Conservation (phyloP, 495 filamentous ascomycete genomes). For the Neurospora sp. region DNA sequence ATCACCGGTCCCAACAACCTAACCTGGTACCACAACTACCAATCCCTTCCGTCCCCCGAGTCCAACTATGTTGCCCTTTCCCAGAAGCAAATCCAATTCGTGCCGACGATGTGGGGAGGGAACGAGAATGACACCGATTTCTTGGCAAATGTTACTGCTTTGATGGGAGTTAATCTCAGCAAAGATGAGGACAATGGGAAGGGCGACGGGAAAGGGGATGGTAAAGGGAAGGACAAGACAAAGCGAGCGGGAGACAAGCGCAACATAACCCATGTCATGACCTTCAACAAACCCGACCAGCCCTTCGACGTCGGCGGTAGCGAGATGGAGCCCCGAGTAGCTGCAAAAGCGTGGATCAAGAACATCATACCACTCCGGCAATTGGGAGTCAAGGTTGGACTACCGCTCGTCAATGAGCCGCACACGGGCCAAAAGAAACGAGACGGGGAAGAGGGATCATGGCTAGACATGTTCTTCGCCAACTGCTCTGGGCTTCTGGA, state of each 20-base stretch:
- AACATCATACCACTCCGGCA: slow-evolving; percentile 47
- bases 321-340: slow-evolving; percentile 33
- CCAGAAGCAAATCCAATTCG: slow-evolving; percentile 41
- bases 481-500: slow-evolving; percentile 22
- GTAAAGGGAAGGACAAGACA: background rate
- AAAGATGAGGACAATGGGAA: background rate
- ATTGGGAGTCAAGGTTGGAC: slow-evolving; percentile 39
- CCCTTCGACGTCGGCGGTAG: slow-evolving; percentile 37
- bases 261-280: slow-evolving; percentile 46
- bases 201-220: background rate
- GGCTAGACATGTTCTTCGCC: slow-evolving; percentile 47
- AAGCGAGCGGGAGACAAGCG: background rate
- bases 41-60: slow-evolving; percentile 28
- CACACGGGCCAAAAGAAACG: slow-evolving; percentile 9
- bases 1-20: slow-evolving; percentile 31
- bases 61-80: slow-evolving; percentile 19
- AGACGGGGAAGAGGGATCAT: slow-evolving; percentile 10
- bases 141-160: slow-evolving; percentile 30
- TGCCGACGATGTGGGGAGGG: slow-evolving; percentile 58
- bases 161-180: slow-evolving; percentile 28
- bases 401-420: slow-evolving; percentile 40
- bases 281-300: slow-evolving; percentile 58
- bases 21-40: slow-evolving; percentile 67
- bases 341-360: slow-evolving; percentile 45
- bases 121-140: slow-evolving; percentile 35